Conservation (phyloP, 345 rosid genomes). For the Eutrema japonicum region DNA sequence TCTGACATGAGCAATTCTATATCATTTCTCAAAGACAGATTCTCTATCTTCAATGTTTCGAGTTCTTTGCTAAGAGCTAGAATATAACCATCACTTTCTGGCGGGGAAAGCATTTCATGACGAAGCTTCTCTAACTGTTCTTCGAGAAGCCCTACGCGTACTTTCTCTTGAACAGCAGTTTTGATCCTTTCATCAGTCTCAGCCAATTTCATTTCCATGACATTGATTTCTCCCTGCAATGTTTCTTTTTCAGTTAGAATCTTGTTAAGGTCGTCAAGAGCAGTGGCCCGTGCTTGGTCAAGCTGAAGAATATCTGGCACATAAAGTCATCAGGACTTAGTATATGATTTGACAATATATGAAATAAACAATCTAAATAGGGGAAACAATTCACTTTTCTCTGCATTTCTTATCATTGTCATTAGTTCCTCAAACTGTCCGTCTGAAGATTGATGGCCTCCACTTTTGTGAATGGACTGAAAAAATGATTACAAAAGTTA, state of each 20-base stretch:
- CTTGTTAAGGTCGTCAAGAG: conserved; percentile 70
- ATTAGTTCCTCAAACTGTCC: conserved; percentile 69
- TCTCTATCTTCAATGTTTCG: conserved; percentile 65
- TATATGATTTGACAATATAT: not conserved
- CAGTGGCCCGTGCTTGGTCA: conserved; percentile 76
- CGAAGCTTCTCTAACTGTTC: conserved; percentile 69
- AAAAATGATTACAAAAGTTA: conserved; percentile 23
- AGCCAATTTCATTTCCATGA: conserved; percentile 69
- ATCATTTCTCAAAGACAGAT: conserved; percentile 64
- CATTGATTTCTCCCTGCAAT: conserved; percentile 73
- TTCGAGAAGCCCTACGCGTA: conserved; percentile 70
- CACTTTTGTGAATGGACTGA: conserved; percentile 59
- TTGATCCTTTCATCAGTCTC: conserved; percentile 89
- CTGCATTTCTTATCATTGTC: conserved; percentile 80
- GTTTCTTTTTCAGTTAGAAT: conserved; percentile 76
- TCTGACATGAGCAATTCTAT: conserved; percentile 63
- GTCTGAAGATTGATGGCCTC: conserved; percentile 51
- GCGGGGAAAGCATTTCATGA: conserved; percentile 51
- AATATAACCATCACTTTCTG: conserved; percentile 45
- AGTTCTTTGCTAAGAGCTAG: conserved; percentile 67
- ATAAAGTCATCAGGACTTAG: conserved; percentile 8
- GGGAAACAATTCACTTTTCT: conserved; percentile 60
- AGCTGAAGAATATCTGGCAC: conserved; percentile 79
- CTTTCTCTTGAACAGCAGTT: conserved; percentile 78
- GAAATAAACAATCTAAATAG: conserved; percentile 17